Evolutionary conservation across 345 rosid species (phyloP).

Genomic region (Microthlaspi erraticum): DNA sequence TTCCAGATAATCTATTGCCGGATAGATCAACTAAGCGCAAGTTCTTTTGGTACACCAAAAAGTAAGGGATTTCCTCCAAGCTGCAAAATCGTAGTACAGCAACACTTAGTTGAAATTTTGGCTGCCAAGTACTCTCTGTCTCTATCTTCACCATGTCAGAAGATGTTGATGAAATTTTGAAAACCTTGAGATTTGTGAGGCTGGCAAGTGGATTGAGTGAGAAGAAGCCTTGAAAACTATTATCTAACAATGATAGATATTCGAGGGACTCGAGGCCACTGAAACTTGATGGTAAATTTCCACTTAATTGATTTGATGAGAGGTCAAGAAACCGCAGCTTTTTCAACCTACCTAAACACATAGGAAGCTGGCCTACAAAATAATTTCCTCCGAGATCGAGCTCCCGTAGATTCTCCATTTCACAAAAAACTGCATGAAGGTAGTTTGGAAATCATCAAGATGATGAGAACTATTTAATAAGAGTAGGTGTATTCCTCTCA

Average conservation of each 20-base stretch:
- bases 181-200: constrained; percentile 25
- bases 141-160: constrained; percentile 7
- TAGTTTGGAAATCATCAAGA: neutral
- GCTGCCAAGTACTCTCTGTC: constrained; percentile 14
- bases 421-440: neutral
- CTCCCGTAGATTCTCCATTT: constrained; percentile 5
- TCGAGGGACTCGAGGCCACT: constrained; percentile 5
- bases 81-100: neutral
- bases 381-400: neutral
- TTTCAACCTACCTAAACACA: constrained; percentile 1
- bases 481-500: no score
- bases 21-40: constrained; percentile 19
- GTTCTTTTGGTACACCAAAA: constrained; percentile 5
- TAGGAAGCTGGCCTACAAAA: constrained; percentile 3
- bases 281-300: constrained; percentile 13
- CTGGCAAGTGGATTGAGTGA: neutral
- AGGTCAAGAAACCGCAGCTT: constrained; percentile 20
- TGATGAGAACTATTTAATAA: neutral
- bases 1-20: constrained; percentile 10
- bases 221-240: constrained; percentile 8
- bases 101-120: constrained; percentile 30
- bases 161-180: constrained; percentile 16
- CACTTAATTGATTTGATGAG: constrained; percentile 17
- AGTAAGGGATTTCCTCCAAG: constrained; percentile 14
- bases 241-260: neutral